These are phyloP conservation scores for Podila verticillata DNA, from an alignment of 192 early-diverging fungal species.

Conservation along the genomic window DNA sequence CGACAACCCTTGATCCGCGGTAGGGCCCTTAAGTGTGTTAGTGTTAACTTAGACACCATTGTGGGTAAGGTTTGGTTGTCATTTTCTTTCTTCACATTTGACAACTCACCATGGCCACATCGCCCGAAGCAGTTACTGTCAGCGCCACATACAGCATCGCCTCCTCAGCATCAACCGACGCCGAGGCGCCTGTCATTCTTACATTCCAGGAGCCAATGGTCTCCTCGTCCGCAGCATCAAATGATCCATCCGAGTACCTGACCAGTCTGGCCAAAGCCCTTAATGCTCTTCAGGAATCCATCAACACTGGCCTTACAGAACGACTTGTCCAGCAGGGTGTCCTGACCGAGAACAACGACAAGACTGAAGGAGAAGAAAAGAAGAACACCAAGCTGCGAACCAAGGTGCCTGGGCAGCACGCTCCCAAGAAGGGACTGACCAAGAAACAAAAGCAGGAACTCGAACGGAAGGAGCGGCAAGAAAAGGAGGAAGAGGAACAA, in stretches of 20 bases:
- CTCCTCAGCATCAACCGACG: not conserved
- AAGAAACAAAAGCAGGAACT: slow-evolving; percentile 32
- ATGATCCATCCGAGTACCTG: slow-evolving; percentile 11
- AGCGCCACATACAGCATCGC: not conserved
- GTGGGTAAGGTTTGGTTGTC: too few species aligned
- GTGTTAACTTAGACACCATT: too few species aligned
- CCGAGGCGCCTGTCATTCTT: not conserved
- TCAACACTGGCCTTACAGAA: slow-evolving; percentile 39
- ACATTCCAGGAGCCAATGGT: not conserved
- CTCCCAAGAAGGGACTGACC: slow-evolving; percentile 41
- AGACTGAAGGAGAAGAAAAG: not conserved
- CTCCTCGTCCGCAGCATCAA: not conserved
- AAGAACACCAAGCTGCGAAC: slow-evolving; percentile 40
- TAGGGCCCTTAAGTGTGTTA: too few species aligned
- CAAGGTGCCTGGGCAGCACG: slow-evolving; percentile 45
- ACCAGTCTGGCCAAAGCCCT: slow-evolving; percentile 18
- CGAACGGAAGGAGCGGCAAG: not conserved
- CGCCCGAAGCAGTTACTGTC: not conserved
- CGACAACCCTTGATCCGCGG: too few species aligned
- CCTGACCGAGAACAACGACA: slow-evolving; percentile 6
- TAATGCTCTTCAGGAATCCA: slow-evolving; percentile 27
- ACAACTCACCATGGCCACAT: not conserved
- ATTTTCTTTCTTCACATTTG: not conserved
- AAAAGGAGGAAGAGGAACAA: not conserved
- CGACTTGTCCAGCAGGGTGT: slow-evolving; percentile 35